Evolutionary conservation across 495 filamentous ascomycete species (phyloP).

Genomic region (Aspergillus egyptiacus): DNA sequence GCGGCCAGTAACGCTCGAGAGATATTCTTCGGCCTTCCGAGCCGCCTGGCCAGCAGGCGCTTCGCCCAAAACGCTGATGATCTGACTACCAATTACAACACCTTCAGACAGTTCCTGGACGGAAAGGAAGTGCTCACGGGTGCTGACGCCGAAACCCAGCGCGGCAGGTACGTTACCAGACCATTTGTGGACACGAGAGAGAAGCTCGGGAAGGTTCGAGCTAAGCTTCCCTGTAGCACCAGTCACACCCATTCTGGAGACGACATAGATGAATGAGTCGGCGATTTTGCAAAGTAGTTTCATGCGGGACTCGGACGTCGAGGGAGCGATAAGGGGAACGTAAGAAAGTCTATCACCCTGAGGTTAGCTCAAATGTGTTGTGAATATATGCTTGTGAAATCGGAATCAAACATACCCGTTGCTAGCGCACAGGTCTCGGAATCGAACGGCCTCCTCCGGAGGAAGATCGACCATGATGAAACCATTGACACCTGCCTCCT

Average conservation of each 20-base stretch:
- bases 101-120: conserved; percentile 82
- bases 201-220: conserved; percentile 68
- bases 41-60: conserved; percentile 63
- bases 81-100: conserved; percentile 95
- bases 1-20: conserved; percentile 70
- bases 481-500: conserved; percentile 83
- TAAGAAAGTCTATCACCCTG: conserved; percentile 65
- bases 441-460: conserved; percentile 91
- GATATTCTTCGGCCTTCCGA: conserved; percentile 79
- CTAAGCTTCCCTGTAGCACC: conserved; percentile 81
- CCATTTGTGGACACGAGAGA: conserved; percentile 81
- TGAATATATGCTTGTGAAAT: not conserved
- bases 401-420: conserved; percentile 51
- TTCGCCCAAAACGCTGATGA: conserved; percentile 71
- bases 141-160: conserved; percentile 94
- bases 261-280: conserved; percentile 98
- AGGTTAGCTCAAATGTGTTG: not conserved
- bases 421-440: conserved; percentile 75
- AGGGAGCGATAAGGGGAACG: conserved; percentile 88
- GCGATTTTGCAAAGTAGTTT: conserved; percentile 93
- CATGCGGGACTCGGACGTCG: conserved; percentile 89
- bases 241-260: conserved; percentile 95
- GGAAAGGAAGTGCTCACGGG: conserved; percentile 83
- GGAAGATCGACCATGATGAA: conserved; percentile 97
- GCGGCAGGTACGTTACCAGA: conserved; percentile 87